Evolutionary conservation across 805 yeast genomes (phyloP).

Genomic region (Barnettozyma populi): DNA sequence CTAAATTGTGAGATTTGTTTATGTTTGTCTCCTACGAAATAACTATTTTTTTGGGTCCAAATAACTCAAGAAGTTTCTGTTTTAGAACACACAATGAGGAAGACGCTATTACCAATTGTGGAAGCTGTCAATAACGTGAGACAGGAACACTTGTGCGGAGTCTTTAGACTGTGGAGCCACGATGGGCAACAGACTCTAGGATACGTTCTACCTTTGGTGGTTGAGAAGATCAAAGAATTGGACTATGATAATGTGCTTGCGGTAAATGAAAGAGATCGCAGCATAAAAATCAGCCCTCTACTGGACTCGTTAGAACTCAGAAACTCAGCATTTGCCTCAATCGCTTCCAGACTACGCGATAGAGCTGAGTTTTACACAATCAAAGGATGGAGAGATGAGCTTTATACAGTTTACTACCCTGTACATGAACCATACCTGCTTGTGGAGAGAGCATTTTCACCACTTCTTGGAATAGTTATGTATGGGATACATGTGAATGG

Average conservation of each 20-base stretch:
- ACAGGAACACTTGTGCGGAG: conserved; percentile 1
- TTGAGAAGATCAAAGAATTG: conserved; percentile 5
- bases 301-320: conserved; percentile 38
- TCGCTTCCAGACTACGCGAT: conserved; percentile 40
- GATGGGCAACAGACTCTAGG: conserved; percentile 16
- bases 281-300: conserved; percentile 26
- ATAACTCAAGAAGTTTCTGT: neutral
- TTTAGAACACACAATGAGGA: neutral
- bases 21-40: neutral
- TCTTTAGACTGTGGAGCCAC: conserved; percentile 14
- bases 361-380: conserved; percentile 33
- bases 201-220: conserved; percentile 12
- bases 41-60: too few species aligned
- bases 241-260: conserved; percentile 11
- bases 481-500: conserved; percentile 91
- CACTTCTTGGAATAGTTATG: conserved; percentile 78
- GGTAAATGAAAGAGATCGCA: conserved; percentile 21
- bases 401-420: conserved; percentile 65
- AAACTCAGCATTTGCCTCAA: conserved; percentile 32
- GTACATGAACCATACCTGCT: conserved; percentile 51
- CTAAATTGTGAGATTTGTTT: neutral
- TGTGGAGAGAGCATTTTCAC: conserved; percentile 78
- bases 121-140: conserved; percentile 25
- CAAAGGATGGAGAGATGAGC: conserved; percentile 83
- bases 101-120: conserved; percentile 5